Conservation (phyloP, 768 basidiomycete species). For the Rhizopogon roseolus region DNA sequence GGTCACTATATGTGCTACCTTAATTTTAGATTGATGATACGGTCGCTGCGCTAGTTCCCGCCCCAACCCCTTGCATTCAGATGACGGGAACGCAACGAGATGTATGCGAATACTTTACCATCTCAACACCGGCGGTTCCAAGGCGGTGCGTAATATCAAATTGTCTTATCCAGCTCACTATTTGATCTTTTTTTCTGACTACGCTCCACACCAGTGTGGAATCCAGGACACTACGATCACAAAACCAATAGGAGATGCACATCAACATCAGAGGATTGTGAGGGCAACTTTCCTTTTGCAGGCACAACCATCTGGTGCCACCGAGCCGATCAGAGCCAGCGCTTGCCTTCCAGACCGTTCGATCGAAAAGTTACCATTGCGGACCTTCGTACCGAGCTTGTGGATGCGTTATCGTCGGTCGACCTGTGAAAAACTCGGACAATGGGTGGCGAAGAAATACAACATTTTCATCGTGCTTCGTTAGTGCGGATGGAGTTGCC, state of each 20-base stretch:
- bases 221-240: neutral
- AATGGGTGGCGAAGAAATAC: conserved; percentile 24
- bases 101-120: too few relatives aligned
- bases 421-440: conserved; percentile 19
- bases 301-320: neutral
- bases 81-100: too few relatives aligned
- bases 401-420: conserved; percentile 29
- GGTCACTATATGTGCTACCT: too few relatives aligned
- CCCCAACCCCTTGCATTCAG: too few relatives aligned
- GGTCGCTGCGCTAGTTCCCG: neutral
- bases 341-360: neutral
- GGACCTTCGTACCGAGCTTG: conserved; percentile 42
- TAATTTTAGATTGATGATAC: neutral
- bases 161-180: neutral
- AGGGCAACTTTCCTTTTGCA: neutral
- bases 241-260: too few relatives aligned
- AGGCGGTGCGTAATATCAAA: too few relatives aligned
- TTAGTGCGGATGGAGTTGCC: conserved; percentile 39
- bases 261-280: too few relatives aligned
- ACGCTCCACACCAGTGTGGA: neutral
- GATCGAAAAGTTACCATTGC: conserved; percentile 19
- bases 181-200: neutral
- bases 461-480: conserved; percentile 26
- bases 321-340: neutral
- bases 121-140: too few relatives aligned